These are phyloP conservation scores for Lactuca sativa DNA, from an alignment of 129 eudicot species.

Conservation along the genomic window DNA sequence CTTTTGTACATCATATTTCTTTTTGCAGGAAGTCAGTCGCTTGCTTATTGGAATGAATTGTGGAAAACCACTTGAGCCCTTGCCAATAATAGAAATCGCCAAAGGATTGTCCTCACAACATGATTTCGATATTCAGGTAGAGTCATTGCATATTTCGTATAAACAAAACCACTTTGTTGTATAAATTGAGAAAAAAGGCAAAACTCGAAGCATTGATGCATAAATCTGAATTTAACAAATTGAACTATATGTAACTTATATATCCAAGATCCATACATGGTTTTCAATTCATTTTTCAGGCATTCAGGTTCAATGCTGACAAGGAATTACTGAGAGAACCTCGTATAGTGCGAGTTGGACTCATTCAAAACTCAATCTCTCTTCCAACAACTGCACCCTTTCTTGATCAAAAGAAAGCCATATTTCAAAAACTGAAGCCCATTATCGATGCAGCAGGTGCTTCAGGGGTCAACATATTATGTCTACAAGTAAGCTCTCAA, in stretches of 20 bases:
- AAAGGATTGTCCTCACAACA: slow-evolving; percentile 58
- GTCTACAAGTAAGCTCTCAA: slow-evolving; percentile 73
- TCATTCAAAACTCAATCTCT: slow-evolving; percentile 84
- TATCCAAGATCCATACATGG: not conserved
- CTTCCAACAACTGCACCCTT: slow-evolving; percentile 77
- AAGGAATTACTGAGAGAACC: slow-evolving; percentile 83
- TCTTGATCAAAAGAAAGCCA: slow-evolving; percentile 67
- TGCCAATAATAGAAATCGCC: slow-evolving; percentile 47
- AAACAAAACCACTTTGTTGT: too few relatives aligned
- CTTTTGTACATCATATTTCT: not conserved
- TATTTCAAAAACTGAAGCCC: slow-evolving; percentile 80
- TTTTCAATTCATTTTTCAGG: slow-evolving; percentile 45
- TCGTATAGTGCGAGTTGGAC: slow-evolving; percentile 80
- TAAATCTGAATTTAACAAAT: too few relatives aligned
- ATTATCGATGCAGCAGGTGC: slow-evolving; percentile 92
- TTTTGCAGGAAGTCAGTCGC: slow-evolving; percentile 83
- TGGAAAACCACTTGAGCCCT: slow-evolving; percentile 64
- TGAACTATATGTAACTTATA: too few relatives aligned
- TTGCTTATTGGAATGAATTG: slow-evolving; percentile 83
- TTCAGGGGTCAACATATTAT: slow-evolving; percentile 88
- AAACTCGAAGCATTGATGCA: too few relatives aligned
- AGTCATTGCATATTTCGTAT: too few relatives aligned
- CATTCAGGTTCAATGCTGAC: slow-evolving; percentile 71
- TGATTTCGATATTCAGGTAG: slow-evolving; percentile 92
- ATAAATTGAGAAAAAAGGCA: too few relatives aligned